Percentiles rank a stretch among this genome's conserved stretches.
Conservation (phyloP, 495 filamentous ascomycete species). For the Corynascus novoguineensis region DNA sequence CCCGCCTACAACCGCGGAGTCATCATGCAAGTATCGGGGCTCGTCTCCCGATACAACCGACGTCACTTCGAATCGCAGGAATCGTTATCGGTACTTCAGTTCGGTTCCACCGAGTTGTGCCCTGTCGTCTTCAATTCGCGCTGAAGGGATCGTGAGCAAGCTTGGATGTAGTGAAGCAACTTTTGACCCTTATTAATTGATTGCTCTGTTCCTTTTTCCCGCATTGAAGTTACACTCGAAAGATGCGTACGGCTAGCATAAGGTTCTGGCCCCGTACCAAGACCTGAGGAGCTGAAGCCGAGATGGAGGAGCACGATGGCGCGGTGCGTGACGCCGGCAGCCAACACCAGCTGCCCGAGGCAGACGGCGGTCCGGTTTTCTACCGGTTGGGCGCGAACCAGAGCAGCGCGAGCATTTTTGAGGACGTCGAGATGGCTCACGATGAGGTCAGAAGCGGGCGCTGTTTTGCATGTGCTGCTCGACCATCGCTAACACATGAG, state of each 20-base stretch:
- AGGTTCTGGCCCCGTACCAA: not conserved
- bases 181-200: not conserved
- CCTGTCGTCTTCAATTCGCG: not conserved
- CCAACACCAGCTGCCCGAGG: slow-evolving; percentile 9
- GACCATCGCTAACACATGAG: slow-evolving; percentile 19
- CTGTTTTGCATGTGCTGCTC: not conserved
- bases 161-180: too few relatives aligned
- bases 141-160: not conserved
- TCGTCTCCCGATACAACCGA: slow-evolving; percentile 6
- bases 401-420: slow-evolving; percentile 79
- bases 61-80: slow-evolving; percentile 19
- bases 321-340: slow-evolving; percentile 3
- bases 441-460: slow-evolving; percentile 62
- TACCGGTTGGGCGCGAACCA: slow-evolving; percentile 65
- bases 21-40: slow-evolving; percentile 13
- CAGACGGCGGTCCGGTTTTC: slow-evolving; percentile 34
- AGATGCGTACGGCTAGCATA: slow-evolving; percentile 10
- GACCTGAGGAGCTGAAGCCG: slow-evolving; percentile 5
- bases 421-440: slow-evolving; percentile 98
- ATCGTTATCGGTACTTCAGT: slow-evolving; percentile 10
- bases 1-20: too few relatives aligned
- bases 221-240: not conserved
- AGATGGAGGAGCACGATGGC: slow-evolving; percentile 31
- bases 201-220: not conserved
- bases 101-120: slow-evolving; percentile 7